Evolutionary conservation across 345 rosid species (phyloP).

Genomic region (Tarenaya hassleriana): DNA sequence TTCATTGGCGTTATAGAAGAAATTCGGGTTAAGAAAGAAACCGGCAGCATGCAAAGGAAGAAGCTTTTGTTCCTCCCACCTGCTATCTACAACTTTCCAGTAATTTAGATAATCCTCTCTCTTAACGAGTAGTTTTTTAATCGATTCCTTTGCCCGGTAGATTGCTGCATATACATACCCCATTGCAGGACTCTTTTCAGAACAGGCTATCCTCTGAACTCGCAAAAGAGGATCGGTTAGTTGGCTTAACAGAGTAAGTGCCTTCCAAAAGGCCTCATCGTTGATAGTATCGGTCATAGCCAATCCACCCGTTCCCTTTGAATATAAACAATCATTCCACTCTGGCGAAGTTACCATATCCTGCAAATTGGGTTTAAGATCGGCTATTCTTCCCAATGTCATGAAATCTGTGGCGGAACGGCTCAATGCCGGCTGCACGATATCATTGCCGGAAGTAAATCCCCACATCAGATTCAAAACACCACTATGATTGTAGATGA

Average conservation of each 20-base stretch:
- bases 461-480: slow-evolving; percentile 72
- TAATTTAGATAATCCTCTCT: slow-evolving; percentile 55
- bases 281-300: slow-evolving; percentile 56
- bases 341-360: slow-evolving; percentile 80
- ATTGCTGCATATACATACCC: slow-evolving; percentile 81
- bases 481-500: slow-evolving; percentile 60
- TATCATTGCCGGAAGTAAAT: slow-evolving; percentile 64
- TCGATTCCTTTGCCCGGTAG: slow-evolving; percentile 70
- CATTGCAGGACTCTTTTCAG: slow-evolving; percentile 74
- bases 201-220: slow-evolving; percentile 44
- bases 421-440: slow-evolving; percentile 55
- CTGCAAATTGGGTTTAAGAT: slow-evolving; percentile 59
- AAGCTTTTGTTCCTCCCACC: slow-evolving; percentile 69
- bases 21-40: slow-evolving; percentile 86
- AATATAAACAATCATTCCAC: slow-evolving; percentile 65
- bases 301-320: slow-evolving; percentile 68
- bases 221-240: slow-evolving; percentile 64
- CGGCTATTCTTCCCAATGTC: slow-evolving; percentile 49
- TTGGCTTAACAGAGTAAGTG: slow-evolving; percentile 40
- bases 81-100: slow-evolving; percentile 75
- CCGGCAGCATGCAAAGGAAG: slow-evolving; percentile 87
- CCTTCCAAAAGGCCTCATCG: slow-evolving; percentile 75
- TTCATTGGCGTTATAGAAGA: slow-evolving; percentile 66
- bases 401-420: slow-evolving; percentile 64
- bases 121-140: slow-evolving; percentile 64